phyloP scores from a whole-genome alignment of 306 rosid species.

The Dryas alaskensis region DNA sequence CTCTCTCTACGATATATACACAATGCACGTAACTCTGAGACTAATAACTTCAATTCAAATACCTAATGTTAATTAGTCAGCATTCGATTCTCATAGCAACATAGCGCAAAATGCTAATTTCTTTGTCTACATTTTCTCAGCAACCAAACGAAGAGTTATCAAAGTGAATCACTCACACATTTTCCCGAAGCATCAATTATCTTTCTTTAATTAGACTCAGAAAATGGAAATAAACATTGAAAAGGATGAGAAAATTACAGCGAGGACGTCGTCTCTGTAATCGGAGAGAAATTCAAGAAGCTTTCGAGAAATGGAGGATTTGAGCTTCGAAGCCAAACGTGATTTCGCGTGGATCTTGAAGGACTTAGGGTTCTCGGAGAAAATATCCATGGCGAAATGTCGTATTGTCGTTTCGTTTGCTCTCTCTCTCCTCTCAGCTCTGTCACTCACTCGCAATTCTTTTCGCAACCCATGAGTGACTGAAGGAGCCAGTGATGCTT shows the following conservation, averaged over 20 bases:
- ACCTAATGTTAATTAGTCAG: neutral
- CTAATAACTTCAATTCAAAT: neutral
- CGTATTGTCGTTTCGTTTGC: neutral
- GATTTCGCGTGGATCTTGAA: conserved; percentile 25
- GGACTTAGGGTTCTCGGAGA: conserved; percentile 17
- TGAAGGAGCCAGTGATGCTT: neutral
- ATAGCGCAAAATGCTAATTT: neutral
- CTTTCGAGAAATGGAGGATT: conserved; percentile 23
- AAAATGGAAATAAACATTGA: neutral
- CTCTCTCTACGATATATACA: neutral
- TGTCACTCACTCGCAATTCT: neutral
- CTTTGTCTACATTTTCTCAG: neutral
- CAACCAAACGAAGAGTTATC: neutral
- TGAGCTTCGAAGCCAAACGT: conserved; percentile 11
- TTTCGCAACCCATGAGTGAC: neutral
- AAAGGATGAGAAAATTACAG: conserved; percentile 14
- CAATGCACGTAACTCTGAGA: neutral
- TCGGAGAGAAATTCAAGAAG: conserved; percentile 23
- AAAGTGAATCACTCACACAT: neutral
- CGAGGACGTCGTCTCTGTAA: conserved; percentile 21
- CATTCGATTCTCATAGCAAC: neutral
- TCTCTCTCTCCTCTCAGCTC: neutral
- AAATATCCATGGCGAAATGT: conserved; percentile 18
- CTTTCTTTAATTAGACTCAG: neutral
- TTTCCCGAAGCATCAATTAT: neutral